Evolutionary conservation across 2,329 filamentous ascomycete genomes (phyloP).

Genomic region (Ophiocordyceps robertsii): DNA sequence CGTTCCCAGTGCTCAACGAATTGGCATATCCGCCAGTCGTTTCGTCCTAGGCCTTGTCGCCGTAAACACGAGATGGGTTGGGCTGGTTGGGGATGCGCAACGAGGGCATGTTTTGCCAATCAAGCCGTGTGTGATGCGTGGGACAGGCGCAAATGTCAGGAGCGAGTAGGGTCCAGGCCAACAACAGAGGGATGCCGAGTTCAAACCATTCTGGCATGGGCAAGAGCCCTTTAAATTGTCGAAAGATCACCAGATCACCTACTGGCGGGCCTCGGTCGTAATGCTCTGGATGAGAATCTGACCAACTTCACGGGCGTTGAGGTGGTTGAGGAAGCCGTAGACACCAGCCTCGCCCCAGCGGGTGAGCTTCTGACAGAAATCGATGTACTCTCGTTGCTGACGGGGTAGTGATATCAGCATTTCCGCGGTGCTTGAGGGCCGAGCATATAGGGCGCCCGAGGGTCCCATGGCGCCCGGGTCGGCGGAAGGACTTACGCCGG

Average conservation of each 20-base stretch:
- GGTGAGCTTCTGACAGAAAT: conserved; percentile 79
- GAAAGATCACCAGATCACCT: conserved; percentile 76
- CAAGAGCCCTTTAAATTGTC: conserved; percentile 67
- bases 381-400: conserved; percentile 62
- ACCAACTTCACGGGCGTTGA: conserved; percentile 62
- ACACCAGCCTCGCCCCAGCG: conserved; percentile 69
- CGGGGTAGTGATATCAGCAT: conserved; percentile 75
- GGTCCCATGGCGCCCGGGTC: too few relatives aligned
- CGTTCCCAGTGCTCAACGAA: conserved; percentile 34
- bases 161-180: conserved; percentile 71
- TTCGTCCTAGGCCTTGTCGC: conserved; percentile 48
- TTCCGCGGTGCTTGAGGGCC: conserved; percentile 56
- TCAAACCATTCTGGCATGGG: conserved; percentile 79
- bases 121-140: conserved; percentile 54
- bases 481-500: too few relatives aligned
- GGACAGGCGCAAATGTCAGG: conserved; percentile 73
- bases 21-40: conserved; percentile 46
- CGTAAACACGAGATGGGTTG: conserved; percentile 55
- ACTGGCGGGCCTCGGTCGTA: conserved; percentile 66
- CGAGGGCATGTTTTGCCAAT: conserved; percentile 75
- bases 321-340: conserved; percentile 67
- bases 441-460: too few relatives aligned
- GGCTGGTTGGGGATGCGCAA: conserved; percentile 63
- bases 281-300: conserved; percentile 65
- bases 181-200: conserved; percentile 66